Percentiles rank a stretch among this genome's conserved stretches.
Conservation (phyloP, 2,329 filamentous ascomycete species). For the Gliomastix tumulicola region DNA sequence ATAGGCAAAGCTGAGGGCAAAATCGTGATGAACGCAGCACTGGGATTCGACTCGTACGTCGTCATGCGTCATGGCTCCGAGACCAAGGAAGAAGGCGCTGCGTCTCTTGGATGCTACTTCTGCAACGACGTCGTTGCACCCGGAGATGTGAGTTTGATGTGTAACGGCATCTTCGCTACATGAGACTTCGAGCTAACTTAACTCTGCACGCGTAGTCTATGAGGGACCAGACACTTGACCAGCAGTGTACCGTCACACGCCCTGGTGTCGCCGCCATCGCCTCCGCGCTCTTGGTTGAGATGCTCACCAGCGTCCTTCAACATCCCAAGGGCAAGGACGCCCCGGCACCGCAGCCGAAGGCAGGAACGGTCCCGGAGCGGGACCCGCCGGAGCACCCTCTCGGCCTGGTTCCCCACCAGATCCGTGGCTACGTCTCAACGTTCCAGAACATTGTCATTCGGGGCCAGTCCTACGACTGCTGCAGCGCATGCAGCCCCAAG, state of each 20-base stretch:
- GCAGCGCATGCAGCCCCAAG: constrained; percentile 69
- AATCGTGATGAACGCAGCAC: constrained; percentile 91
- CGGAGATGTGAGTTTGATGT: constrained; percentile 76
- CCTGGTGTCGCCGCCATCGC: constrained; percentile 90
- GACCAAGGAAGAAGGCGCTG: constrained; percentile 44
- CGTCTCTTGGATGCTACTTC: constrained; percentile 89
- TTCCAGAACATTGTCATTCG: constrained; percentile 70
- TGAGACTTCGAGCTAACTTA: not conserved
- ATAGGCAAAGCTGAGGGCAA: constrained; percentile 92
- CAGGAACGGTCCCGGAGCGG: constrained; percentile 37
- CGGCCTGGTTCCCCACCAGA: constrained; percentile 70
- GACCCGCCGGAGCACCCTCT: constrained; percentile 54
- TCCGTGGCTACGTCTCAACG: constrained; percentile 68
- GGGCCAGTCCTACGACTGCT: constrained; percentile 71
- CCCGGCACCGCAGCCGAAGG: constrained; percentile 42
- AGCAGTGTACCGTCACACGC: constrained; percentile 95
- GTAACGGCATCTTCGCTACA: too few relatives aligned
- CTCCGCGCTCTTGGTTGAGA: constrained; percentile 82
- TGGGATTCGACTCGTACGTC: constrained; percentile 95
- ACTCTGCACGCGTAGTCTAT: constrained; percentile 55
- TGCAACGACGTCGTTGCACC: constrained; percentile 97
- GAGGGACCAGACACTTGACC: constrained; percentile 91
- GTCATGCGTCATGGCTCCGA: constrained; percentile 90
- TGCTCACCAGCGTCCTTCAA: constrained; percentile 81
- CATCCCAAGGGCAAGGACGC: constrained; percentile 66